phyloP scores from a whole-genome alignment of 371 early-diverging fungal genomes.

The Circinella umbellata region DNA sequence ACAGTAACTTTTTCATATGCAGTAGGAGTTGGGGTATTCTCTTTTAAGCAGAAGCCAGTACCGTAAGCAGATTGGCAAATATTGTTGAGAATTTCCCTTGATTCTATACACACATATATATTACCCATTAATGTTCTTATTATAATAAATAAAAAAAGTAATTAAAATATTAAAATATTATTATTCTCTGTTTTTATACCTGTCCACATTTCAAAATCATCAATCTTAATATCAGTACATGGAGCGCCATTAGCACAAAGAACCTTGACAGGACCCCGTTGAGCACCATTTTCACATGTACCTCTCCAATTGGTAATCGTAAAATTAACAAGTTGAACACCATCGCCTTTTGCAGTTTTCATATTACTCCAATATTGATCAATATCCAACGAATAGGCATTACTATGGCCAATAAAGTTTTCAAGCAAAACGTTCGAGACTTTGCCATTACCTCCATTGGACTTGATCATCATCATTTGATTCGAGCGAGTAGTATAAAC shows the following conservation, averaged over 20 bases:
- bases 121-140: too few species aligned
- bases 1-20: not conserved
- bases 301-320: slow-evolving; percentile 11
- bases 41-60: not conserved
- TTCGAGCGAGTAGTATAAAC: not conserved
- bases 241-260: slow-evolving; percentile 11
- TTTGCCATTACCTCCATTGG: slow-evolving; percentile 6
- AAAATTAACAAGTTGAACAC: slow-evolving; percentile 8
- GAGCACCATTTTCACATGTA: slow-evolving; percentile 3
- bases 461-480: slow-evolving; percentile 16
- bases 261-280: slow-evolving; percentile 8
- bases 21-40: not conserved
- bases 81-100: slow-evolving; percentile 1
- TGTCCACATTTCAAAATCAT: slow-evolving; percentile 12
- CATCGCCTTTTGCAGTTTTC: not conserved
- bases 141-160: too few species aligned
- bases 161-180: too few species aligned
- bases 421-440: slow-evolving; percentile 12
- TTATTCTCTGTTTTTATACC: not conserved
- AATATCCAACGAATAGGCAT: slow-evolving; percentile 2
- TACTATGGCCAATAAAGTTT: slow-evolving; percentile 8
- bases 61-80: slow-evolving; percentile 8
- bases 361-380: slow-evolving; percentile 14
- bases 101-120: not conserved
- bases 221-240: slow-evolving; percentile 9